These are phyloP conservation scores for Xylaria palmicola DNA, from an alignment of 495 filamentous ascomycete species.

Conservation along the genomic window DNA sequence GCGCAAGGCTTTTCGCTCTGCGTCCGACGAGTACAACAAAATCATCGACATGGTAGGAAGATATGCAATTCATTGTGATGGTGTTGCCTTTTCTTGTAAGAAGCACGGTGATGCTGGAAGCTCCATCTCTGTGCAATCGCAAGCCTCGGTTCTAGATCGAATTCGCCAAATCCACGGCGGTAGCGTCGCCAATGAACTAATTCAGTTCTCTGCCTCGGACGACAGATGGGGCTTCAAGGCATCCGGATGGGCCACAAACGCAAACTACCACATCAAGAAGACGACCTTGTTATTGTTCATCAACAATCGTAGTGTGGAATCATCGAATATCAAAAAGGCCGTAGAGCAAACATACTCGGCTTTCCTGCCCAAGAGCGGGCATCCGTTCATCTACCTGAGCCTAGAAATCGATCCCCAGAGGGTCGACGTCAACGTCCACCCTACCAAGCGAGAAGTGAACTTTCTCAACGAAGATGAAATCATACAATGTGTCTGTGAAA, in stretches of 20 bases:
- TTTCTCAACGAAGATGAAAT: conserved; percentile 99
- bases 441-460: conserved; percentile 96
- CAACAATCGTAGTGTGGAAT: conserved; percentile 96
- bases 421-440: conserved; percentile 97
- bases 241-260: conserved; percentile 82
- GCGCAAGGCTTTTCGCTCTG: conserved; percentile 83
- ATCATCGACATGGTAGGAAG: conserved; percentile 93
- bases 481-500: conserved; percentile 80
- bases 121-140: conserved; percentile 73
- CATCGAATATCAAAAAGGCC: conserved; percentile 81
- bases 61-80: conserved; percentile 90
- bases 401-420: conserved; percentile 90
- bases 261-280: conserved; percentile 93
- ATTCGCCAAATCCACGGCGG: conserved; percentile 89
- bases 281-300: conserved; percentile 91
- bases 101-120: conserved; percentile 87
- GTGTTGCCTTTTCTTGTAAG: conserved; percentile 93
- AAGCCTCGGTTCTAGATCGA: conserved; percentile 70
- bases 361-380: conserved; percentile 92
- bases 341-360: conserved; percentile 87
- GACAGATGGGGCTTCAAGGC: conserved; percentile 80
- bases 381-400: conserved; percentile 91
- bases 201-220: conserved; percentile 72
- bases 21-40: conserved; percentile 96
- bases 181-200: conserved; percentile 83